Conservation (phyloP, 1,139 yeast genomes). For the Blastobotrys buckinghamii region DNA sequence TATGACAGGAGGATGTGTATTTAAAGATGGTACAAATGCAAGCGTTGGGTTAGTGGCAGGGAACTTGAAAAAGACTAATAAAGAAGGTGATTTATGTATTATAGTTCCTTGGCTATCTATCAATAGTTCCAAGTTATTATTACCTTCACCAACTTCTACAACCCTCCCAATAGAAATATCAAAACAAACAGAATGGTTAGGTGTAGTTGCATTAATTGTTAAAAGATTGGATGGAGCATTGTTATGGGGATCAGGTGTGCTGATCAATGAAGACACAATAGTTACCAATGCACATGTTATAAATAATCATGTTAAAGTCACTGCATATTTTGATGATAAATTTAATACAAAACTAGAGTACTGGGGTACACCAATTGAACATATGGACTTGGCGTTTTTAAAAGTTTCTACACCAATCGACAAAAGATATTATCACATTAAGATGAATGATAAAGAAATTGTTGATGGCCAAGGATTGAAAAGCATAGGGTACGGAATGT, state of each 20-base stretch:
- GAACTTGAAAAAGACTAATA: conserved; percentile 43
- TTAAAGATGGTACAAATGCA: conserved; percentile 11
- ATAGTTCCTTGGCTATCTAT: conserved; percentile 44
- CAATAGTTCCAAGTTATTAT: neutral
- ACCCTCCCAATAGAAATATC: neutral
- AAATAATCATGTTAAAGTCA: conserved; percentile 20
- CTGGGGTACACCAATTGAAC: conserved; percentile 29
- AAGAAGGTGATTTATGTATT: conserved; percentile 55
- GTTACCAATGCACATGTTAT: conserved; percentile 45
- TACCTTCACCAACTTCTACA: neutral
- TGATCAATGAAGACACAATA: conserved; percentile 33
- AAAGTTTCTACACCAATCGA: neutral
- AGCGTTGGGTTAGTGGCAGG: conserved; percentile 51
- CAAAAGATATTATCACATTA: conserved; percentile 11
- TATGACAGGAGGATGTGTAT: conserved; percentile 55
- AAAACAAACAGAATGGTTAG: conserved; percentile 4
- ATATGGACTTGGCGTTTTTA: conserved; percentile 35
- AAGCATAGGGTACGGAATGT: conserved; percentile 56
- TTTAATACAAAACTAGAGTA: conserved; percentile 9
- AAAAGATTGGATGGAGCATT: conserved; percentile 19
- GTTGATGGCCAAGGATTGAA: conserved; percentile 37
- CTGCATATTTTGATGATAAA: conserved; percentile 25
- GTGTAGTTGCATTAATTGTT: conserved; percentile 24
- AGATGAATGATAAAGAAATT: conserved; percentile 9
- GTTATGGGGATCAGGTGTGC: conserved; percentile 46